Conservation (phyloP, 192 early-diverging fungal species). For the Funneliformis mosseae region DNA sequence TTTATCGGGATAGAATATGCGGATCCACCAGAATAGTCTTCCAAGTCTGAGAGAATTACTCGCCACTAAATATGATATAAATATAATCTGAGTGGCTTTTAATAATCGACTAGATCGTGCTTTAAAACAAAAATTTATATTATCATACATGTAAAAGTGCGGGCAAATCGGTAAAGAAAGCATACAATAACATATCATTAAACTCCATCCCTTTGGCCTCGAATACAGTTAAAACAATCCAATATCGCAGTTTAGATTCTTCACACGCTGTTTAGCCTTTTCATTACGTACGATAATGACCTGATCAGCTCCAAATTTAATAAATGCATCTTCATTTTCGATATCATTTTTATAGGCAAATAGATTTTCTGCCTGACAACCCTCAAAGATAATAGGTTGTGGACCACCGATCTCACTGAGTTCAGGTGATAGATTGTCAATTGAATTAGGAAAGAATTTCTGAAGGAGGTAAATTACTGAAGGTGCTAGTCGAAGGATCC, state of each 20-base stretch:
- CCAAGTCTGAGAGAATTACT: background rate
- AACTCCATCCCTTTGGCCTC: background rate
- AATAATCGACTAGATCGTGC: background rate
- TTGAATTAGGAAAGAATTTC: conserved; percentile 19
- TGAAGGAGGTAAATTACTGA: conserved; percentile 21
- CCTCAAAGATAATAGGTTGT: background rate
- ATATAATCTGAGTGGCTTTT: too few species aligned
- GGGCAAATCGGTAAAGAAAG: conserved; percentile 13
- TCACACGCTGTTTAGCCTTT: background rate
- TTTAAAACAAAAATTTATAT: background rate
- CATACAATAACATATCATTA: conserved; percentile 23
- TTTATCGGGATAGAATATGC: background rate
- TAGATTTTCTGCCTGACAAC: background rate
- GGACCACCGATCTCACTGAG: conserved; percentile 12
- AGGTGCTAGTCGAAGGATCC: too few species aligned
- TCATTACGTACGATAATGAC: too few species aligned
- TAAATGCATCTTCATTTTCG: conserved; percentile 3
- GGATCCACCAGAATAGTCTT: background rate
- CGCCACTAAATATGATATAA: background rate
- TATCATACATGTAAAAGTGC: conserved; percentile 6
- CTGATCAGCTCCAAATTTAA: too few species aligned
- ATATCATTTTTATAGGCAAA: background rate
- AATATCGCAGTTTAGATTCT: background rate
- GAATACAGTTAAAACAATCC: conserved; percentile 2
- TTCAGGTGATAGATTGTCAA: background rate